Conservation (phyloP, 176 grass and related monocot species). For the Oropetium thomaeum region DNA sequence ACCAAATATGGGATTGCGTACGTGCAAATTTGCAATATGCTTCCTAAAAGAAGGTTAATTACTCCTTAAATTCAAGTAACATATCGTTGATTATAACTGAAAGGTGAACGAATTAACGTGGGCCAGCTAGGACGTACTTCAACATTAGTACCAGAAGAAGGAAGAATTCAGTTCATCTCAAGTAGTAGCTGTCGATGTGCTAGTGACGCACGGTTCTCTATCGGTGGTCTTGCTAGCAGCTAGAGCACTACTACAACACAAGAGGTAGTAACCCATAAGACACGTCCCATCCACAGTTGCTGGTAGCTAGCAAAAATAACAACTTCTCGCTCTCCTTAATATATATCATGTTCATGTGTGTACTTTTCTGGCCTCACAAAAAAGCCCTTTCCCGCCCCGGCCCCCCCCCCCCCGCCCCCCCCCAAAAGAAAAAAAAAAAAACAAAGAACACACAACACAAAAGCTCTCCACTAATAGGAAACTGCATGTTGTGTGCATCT, state of each 20-base stretch:
- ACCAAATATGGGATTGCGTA: no score
- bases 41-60: no score
- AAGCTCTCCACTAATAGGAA: conserved; percentile 18
- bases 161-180: neutral
- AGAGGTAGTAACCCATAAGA: neutral
- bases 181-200: neutral
- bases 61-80: no score
- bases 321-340: neutral
- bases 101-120: neutral
- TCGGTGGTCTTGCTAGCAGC: neutral
- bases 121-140: no score
- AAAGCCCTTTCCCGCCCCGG: no score
- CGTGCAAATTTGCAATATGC: no score
- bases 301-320: neutral
- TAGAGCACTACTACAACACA: no score
- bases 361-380: neutral
- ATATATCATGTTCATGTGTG: neutral
- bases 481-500: neutral
- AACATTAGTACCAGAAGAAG: neutral
- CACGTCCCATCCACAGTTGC: neutral
- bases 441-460: conserved; percentile 5
- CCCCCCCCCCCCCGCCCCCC: no score
- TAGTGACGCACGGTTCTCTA: neutral
- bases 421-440: no score
- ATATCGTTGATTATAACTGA: neutral